Evolutionary conservation across 1,284 basidiomycete species (phyloP).

Genomic region (Earliella scabrosa): DNA sequence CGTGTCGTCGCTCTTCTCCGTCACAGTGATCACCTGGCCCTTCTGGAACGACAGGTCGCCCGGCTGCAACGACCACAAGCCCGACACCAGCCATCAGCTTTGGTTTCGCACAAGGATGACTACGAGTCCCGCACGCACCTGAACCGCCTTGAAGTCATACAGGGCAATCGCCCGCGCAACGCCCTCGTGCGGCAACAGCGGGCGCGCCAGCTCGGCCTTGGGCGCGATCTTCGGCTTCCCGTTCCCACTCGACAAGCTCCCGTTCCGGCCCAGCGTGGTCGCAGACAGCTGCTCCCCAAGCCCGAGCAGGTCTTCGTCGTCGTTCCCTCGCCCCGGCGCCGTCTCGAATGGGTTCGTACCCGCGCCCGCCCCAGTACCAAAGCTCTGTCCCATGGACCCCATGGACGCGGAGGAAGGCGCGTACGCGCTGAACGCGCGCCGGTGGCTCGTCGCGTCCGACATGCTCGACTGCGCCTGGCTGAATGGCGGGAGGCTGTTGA

Average conservation of each 20-base stretch:
- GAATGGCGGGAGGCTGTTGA: constrained; percentile 31
- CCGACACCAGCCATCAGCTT: not conserved
- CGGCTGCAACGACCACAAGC: constrained; percentile 41
- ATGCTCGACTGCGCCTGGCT: constrained; percentile 25
- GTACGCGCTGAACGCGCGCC: constrained; percentile 44
- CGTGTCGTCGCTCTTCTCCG: constrained; percentile 73
- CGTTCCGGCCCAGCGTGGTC: constrained; percentile 19
- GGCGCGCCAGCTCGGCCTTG: constrained; percentile 53
- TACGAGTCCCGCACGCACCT: constrained; percentile 48
- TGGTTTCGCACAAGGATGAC: not conserved
- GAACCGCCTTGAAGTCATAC: constrained; percentile 76
- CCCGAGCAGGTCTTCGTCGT: constrained; percentile 31
- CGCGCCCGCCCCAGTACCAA: not conserved
- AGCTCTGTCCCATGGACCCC: constrained; percentile 1
- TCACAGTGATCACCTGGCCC: constrained; percentile 81
- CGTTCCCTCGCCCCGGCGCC: constrained; percentile 13
- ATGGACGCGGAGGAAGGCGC: constrained; percentile 22
- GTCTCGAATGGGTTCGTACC: constrained; percentile 32
- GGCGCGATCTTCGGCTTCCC: constrained; percentile 44
- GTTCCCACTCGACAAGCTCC: constrained; percentile 23
- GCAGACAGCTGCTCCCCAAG: constrained; percentile 18
- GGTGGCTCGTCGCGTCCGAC: constrained; percentile 36
- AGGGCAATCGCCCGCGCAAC: constrained; percentile 79
- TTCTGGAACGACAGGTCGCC: constrained; percentile 88
- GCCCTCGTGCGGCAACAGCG: constrained; percentile 57